Base-by-base conservation (phyloP, 805 yeast genomes). In the Candida golubevii region DNA sequence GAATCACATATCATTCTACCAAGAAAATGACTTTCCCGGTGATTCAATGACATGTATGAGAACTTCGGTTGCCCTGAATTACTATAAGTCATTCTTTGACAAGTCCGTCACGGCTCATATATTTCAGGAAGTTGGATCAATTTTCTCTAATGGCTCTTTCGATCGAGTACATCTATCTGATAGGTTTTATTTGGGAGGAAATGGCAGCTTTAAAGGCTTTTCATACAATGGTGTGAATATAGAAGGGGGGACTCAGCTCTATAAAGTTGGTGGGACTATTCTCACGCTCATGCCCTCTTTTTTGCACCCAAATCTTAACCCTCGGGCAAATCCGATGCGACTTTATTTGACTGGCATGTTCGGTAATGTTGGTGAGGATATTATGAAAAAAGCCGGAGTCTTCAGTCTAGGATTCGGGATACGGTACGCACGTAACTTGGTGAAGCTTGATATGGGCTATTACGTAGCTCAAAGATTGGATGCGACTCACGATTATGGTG, bases 171-270 rank as follows among this genome's bases (percentile, higher is more conserved):
- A 85, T 56, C 58, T 83, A 28, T 75, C 83, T 58, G 99, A 91
- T 62, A 76, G 86, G 51, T 91, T 90, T 60, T 87, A 82, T 57
- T 70, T 86, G 36, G 95, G 97, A 13, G 97, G 96, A 0, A 77
- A 82, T 11, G 75, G 80, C 43, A 84, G 83, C 42, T 79, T 88
- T 27, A 71, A 85, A 45, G 88, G 90, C 1, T 87, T 85, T 57
- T 71, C 77, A 30, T 67, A 75, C 42, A 83, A 83, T 67, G 79
- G 87, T 0, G 61, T 85, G 31, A 90, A 93, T 11, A 80, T 83
- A 1, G 71, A 79, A 45, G 96, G 96, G 6, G 96, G 95, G 7
- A 77, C 79, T 33, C 74, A 71, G 44, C 81, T 72, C 56, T 61
- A 75, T 40, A 77, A 84, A 28, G 63, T 77, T 23, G 86, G 88